Evolutionary conservation across 305 asterid genomes (phyloP).

Genomic region (Fraxinus floribunda): DNA sequence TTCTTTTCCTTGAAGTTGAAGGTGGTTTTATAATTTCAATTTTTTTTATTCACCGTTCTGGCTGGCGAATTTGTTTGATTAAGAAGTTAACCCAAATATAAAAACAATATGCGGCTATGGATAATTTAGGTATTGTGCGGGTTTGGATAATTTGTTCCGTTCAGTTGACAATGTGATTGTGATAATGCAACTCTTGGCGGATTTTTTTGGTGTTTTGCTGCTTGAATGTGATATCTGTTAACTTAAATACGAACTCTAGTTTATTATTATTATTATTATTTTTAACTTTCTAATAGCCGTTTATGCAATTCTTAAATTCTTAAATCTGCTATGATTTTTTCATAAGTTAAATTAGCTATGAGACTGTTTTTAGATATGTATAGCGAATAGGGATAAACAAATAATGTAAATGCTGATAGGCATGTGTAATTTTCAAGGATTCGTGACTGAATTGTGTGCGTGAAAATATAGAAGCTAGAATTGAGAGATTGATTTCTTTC

Average conservation of each 20-base stretch:
- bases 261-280: no score
- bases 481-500: background rate
- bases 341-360: background rate
- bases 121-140: background rate
- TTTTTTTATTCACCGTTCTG: constrained; percentile 35
- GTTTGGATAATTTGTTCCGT: constrained; percentile 16
- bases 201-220: constrained; percentile 14
- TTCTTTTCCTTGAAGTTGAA: constrained; percentile 6
- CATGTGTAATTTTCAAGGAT: background rate
- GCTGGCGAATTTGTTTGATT: constrained; percentile 79
- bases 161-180: constrained; percentile 5
- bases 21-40: constrained; percentile 11
- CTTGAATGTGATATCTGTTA: constrained; percentile 23
- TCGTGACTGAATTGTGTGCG: background rate
- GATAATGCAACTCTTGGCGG: constrained; percentile 7
- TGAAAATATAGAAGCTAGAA: background rate
- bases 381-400: background rate
- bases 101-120: background rate
- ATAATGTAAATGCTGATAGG: background rate
- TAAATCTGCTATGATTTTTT: background rate
- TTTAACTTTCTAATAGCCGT: background rate
- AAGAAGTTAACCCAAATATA: constrained; percentile 35
- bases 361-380: background rate
- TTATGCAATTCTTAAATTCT: background rate
- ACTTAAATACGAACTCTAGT: background rate